Evolutionary conservation across 169 alveolate species (phyloP).

Genomic region (Cryptosporidium xiaoi): DNA sequence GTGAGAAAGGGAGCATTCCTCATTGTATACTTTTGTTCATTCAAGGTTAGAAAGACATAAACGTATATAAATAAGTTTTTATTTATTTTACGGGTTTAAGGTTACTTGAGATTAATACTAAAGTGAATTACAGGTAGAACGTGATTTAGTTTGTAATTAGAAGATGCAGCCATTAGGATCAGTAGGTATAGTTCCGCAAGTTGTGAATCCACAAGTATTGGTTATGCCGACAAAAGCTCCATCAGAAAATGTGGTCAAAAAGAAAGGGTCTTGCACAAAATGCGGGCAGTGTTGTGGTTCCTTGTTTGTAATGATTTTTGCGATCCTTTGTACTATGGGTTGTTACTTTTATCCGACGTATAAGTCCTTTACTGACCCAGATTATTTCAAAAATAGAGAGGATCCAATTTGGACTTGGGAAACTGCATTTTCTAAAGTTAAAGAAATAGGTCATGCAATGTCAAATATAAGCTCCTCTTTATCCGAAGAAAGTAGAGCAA

Average conservation of each 20-base stretch:
- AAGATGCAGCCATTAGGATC: constrained; percentile 62
- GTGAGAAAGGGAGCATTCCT: too few species aligned
- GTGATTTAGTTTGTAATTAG: background rate
- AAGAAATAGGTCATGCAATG: constrained; percentile 6
- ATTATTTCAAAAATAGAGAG: constrained; percentile 23
- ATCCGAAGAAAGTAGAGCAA: background rate
- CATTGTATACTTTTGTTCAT: too few species aligned
- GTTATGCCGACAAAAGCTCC: constrained; percentile 5
- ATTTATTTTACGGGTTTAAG: background rate
- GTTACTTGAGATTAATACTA: too few species aligned
- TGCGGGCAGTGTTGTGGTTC: constrained; percentile 71
- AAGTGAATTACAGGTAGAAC: too few species aligned
- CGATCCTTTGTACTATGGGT: constrained; percentile 31
- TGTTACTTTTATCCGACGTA: constrained; percentile 52
- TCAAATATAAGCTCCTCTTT: background rate
- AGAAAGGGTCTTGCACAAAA: constrained; percentile 13
- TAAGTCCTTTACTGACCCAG: constrained; percentile 41
- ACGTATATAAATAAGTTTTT: background rate
- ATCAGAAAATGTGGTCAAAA: background rate
- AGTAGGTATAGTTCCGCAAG: constrained; percentile 40
- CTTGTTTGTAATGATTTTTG: constrained; percentile 36
- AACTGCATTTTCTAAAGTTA: constrained; percentile 12
- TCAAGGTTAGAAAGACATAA: too few species aligned
- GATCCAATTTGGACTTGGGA: constrained; percentile 70
- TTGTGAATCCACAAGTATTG: constrained; percentile 49